phyloP scores from a whole-genome alignment of 768 basidiomycete species.

The Gymnopilus junonius region DNA sequence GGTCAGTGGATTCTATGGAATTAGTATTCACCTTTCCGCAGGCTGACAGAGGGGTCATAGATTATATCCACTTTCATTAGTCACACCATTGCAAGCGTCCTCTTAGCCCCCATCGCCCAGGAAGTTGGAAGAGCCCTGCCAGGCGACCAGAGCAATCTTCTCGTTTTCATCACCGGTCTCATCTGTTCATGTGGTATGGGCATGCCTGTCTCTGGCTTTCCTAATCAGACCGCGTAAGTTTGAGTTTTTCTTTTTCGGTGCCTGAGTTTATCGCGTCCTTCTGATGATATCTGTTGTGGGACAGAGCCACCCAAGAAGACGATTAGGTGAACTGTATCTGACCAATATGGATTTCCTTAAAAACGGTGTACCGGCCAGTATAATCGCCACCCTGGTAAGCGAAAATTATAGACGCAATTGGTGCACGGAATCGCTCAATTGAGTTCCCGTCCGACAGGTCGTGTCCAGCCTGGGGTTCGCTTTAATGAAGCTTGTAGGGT shows the following conservation, averaged over 20 bases:
- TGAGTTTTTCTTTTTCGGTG: slow-evolving; percentile 9
- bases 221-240: slow-evolving; percentile 94
- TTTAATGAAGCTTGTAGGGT: slow-evolving; percentile 77
- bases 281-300: slow-evolving; percentile 22
- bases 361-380: slow-evolving; percentile 93
- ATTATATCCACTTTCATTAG: slow-evolving; percentile 95
- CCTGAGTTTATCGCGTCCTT: slow-evolving; percentile 11
- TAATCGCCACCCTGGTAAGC: slow-evolving; percentile 82
- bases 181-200: slow-evolving; percentile 98
- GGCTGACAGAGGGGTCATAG: slow-evolving; percentile 40
- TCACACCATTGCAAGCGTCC: slow-evolving; percentile 94
- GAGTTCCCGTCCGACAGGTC: slow-evolving; percentile 49
- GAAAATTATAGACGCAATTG: slow-evolving; percentile 4
- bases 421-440: slow-evolving; percentile 3
- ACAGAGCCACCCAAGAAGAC: slow-evolving; percentile 89
- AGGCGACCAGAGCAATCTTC: slow-evolving; percentile 70
- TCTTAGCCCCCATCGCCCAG: slow-evolving; percentile 95
- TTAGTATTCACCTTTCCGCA: slow-evolving; percentile 3
- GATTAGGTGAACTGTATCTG: slow-evolving; percentile 88
- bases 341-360: slow-evolving; percentile 88
- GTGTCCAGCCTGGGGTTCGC: slow-evolving; percentile 86
- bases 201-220: slow-evolving; percentile 98
- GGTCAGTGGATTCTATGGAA: slow-evolving; percentile 44
- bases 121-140: slow-evolving; percentile 85
- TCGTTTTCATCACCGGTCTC: slow-evolving; percentile 92